A percentile compares a stretch with the other conserved stretches of the same genome.
Evolutionary conservation across 2,329 filamentous ascomycete genomes (phyloP).

Genomic region (Colletotrichum sp.): DNA sequence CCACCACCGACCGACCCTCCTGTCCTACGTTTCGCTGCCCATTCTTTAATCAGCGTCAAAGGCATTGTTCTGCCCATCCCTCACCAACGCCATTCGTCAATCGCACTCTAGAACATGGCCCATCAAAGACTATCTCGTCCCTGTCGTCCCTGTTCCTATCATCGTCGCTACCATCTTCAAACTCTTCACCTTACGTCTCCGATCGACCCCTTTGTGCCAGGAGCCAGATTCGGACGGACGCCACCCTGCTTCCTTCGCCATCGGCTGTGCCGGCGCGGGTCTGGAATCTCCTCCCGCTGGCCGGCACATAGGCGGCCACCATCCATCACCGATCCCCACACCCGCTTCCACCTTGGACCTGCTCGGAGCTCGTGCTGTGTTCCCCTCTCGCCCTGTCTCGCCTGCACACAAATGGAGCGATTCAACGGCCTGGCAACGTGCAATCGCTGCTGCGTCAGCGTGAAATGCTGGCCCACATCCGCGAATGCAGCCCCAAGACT

Average conservation of each 20-base stretch:
- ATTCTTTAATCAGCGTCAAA: not conserved
- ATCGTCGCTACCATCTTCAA: not conserved
- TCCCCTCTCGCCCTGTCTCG: not conserved
- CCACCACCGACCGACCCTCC: not conserved
- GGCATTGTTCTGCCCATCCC: not conserved
- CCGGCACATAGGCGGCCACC: slow-evolving; percentile 18
- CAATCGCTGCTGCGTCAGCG: not conserved
- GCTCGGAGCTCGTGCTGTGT: slow-evolving; percentile 1
- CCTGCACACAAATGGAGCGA: slow-evolving; percentile 7
- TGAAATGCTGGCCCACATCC: not conserved
- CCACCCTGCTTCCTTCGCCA: slow-evolving; percentile 10
- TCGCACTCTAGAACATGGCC: not conserved
- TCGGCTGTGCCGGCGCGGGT: slow-evolving; percentile 11
- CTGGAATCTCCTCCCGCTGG: slow-evolving; percentile 14
- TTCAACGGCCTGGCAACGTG: slow-evolving; percentile 5
- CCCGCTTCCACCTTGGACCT: not conserved
- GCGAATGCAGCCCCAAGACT: not conserved
- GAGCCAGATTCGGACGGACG: not conserved
- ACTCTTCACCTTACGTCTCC: not conserved
- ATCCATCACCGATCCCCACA: slow-evolving; percentile 4
- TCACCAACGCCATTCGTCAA: not conserved
- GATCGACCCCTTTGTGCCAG: not conserved
- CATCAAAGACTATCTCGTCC: not conserved
- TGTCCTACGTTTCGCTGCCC: not conserved
- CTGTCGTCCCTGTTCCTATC: too few species aligned